These are phyloP conservation scores for Clitocybe nebularis DNA, from an alignment of 1,284 basidiomycete genomes.

Conservation along the genomic window DNA sequence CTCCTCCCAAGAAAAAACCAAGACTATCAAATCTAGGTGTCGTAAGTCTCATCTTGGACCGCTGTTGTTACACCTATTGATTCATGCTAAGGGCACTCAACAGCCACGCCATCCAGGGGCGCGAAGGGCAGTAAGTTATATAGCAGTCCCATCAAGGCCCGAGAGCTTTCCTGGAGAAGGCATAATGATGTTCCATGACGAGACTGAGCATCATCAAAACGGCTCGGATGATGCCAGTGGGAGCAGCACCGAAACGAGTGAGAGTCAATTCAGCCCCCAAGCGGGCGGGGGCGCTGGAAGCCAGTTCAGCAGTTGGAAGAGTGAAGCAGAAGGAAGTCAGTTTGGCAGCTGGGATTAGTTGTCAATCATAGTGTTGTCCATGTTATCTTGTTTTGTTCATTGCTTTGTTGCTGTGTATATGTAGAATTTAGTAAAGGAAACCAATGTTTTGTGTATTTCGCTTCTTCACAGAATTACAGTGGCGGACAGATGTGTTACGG, in stretches of 20 bases:
- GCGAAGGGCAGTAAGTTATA: slow-evolving; percentile 28
- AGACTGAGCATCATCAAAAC: slow-evolving; percentile 6
- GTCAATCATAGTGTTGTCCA: not conserved
- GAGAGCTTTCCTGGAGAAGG: slow-evolving; percentile 10
- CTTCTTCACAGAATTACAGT: not conserved
- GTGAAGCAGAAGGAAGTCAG: too few species aligned
- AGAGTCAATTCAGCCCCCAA: too few species aligned
- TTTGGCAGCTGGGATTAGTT: not conserved
- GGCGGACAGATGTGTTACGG: not conserved
- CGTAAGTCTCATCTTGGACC: slow-evolving; percentile 11
- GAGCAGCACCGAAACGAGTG: slow-evolving; percentile 6
- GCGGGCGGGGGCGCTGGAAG: too few species aligned
- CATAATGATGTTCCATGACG: slow-evolving; percentile 9
- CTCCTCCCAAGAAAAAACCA: slow-evolving; percentile 22
- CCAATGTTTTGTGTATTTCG: not conserved
- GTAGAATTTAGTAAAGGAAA: not conserved
- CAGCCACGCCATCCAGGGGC: slow-evolving; percentile 18
- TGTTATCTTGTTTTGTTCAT: not conserved
- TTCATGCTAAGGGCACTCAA: slow-evolving; percentile 17
- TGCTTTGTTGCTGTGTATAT: not conserved
- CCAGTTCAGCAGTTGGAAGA: too few species aligned
- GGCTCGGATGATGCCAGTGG: slow-evolving; percentile 9
- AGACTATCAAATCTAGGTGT: slow-evolving; percentile 16
- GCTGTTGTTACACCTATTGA: not conserved
- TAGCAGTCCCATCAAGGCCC: slow-evolving; percentile 8